Evolutionary conservation across 2,329 filamentous ascomycete genomes (phyloP), one percentile per base, ranked within the genome.

Genomic region (Cytospora schulzeri): DNA sequence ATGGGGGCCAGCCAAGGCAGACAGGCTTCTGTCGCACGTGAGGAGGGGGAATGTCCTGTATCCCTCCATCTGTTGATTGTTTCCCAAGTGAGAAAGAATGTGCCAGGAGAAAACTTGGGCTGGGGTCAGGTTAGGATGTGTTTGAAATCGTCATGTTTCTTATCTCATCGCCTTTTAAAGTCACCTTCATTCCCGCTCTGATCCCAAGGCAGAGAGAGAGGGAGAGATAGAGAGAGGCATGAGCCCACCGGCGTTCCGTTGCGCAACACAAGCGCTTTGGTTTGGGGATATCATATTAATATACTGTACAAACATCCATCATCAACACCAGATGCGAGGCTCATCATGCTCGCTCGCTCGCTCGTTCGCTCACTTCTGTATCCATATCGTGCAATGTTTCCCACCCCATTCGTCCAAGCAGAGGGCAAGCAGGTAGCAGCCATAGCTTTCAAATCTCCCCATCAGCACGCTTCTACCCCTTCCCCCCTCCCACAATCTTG

Each of bases 1-100:
- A 41, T 62, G 59, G 59, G 50, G 59, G 59, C 52, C 59, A 11
- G n/a, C 28, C 28, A 19, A 56, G 59, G 59, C 59, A 50, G 28
- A 61, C n/a, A 45, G 19, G 5, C 19, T 19, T 26, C 28, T 19
- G 35, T 17, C 35, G 15, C 57, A 35, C 15, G 48, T 26, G 22
- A 1, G 28, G 24, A 15, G 31, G 3, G 35, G 17, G 11, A 4
- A n/a, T n/a, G n/a, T n/a, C 11, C 45, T 48, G n/a, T 48, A 5
- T 22, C 45, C 45, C n/a, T 24, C 22, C n/a, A 24, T n/a, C 14
- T 14, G 9, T 48, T 24, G 9, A 22, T 2, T 24, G 45, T 24
- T 2, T 48, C 9, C 45, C n/a, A 48, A 24, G 45, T 14, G 6
- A 41, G 24, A 24, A 6, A 41, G 24, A 24, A n/a, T 14, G 41